Base-by-base conservation (phyloP, 148 eudicot genomes). In the Camellia granthamiana region DNA sequence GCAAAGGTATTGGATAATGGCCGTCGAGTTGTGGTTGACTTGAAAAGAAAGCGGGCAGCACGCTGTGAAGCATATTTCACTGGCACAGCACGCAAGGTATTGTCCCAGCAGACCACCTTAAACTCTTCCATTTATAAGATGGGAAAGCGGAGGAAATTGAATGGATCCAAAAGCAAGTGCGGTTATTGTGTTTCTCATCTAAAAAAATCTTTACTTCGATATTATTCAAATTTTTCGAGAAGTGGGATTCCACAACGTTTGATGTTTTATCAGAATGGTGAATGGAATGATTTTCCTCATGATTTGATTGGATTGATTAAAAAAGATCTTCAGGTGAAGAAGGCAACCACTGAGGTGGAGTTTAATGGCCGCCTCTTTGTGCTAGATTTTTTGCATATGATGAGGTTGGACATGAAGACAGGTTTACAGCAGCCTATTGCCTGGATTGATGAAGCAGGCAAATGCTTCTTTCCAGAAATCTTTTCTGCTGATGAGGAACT, bases 371-470 rank as follows among this genome's bases (percentile, higher is more conserved):
- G 69, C 55, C 82, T 68, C 74, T 81, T 88, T 76, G 11, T 93
- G 16, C 72, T 95, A 66, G 97, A 95, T 76, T 90, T 95, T 83
- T 84, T 91, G 70, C 93, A 82, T 79, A 95, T 92, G 98, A 85
- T 84, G 67, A 86, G 86, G 76, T 47, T 95, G 69, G 89, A 95
- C 85, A 51, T 91, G 78, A 81, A 81, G 64, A 86, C 90, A 51
- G 92, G 91, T 51, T 47, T 75, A 61, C 87, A 85, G 82, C 87
- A 85, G 77, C 89, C 97, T 74, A 84, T 95, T 75, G 97, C 98
- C 4, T 95, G 98, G 98, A 93, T 95, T 86, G 98, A 93, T 86
- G 94, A 91, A 66, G 85, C 77, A 38, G 98, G 91, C 12, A 67
- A 80, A 43, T 93, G 97, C 81, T 93, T 90, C 83, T 91, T 95